Base-by-base conservation (phyloP, 495 filamentous ascomycete genomes). In the Darksidea phi region DNA sequence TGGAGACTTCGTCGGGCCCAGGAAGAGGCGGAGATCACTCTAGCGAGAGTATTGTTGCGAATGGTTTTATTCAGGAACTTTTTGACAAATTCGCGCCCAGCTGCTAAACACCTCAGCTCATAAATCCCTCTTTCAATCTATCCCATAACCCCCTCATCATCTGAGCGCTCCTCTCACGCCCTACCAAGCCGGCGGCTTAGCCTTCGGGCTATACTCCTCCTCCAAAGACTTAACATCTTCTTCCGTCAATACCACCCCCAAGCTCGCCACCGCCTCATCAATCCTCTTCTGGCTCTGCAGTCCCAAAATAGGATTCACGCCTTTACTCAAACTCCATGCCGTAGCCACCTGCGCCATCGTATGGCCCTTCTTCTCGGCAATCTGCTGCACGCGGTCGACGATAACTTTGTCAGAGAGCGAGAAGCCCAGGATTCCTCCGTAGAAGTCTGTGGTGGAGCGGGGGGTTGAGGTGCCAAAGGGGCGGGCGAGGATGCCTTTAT, bases 191-290 rank as follows among this genome's bases (percentile, higher is more conserved):
- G 51, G 51, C 17, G 59, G 50, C 20, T 25, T 15, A 17, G 51
- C 1, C 65, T 72, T 73, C 20, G 72, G 55, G 55, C 53, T 8
- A 58, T 75, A 75, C 34, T 63, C 57, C 55, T 72, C 72, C 59
- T 73, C 70, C 38, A 75, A 53, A 48, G 57, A 64, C 54, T 65
- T 66, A 7, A 59, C 57, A 57, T 73, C 72, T 58, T 72, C 72
- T 20, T 72, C 70, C 25, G 48, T 66, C 34, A 75, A 54, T 58
- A 57, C 28, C 20, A 70, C 60, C 41, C 61, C 59, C 18, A 37
- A 50, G 20, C 54, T 66, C 54, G 63, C 59, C 26, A 71, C 63
- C 37, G 72, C 70, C 57, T 75, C 49, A 47, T 74, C 72, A 36
- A 75, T 69, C 50, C 73, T 54, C 63, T 71, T 59, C 47, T 64